A percentile compares a stretch with the other conserved stretches of the same genome.
These are phyloP conservation scores for Corrigiola litoralis DNA, from an alignment of 179 eudicot species.

Conservation along the genomic window DNA sequence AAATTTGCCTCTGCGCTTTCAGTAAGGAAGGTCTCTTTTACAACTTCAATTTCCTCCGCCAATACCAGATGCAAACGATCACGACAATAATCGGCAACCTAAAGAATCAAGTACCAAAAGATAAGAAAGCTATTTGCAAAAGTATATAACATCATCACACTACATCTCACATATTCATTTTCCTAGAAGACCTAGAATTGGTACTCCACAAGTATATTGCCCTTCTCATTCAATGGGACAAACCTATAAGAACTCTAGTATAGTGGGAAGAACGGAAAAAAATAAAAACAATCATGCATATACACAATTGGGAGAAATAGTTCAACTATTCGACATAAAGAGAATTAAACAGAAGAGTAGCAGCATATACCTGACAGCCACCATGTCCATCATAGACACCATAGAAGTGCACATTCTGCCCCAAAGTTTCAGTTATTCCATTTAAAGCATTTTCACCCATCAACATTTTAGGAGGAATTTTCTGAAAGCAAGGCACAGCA, in stretches of 20 bases:
- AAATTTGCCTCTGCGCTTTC: constrained; percentile 22
- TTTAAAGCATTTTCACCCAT: constrained; percentile 25
- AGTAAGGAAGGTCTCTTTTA: constrained; percentile 21
- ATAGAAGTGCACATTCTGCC: constrained; percentile 41
- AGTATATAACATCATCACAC: background rate
- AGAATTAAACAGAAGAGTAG: constrained; percentile 9
- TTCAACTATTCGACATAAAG: no score
- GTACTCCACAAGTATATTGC: background rate
- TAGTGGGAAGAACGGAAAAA: no score
- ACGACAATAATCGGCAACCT: constrained; percentile 62
- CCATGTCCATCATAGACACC: constrained; percentile 84
- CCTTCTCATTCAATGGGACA: background rate
- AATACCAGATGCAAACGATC: constrained; percentile 54
- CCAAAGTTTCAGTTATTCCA: constrained; percentile 33
- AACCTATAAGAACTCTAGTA: no score
- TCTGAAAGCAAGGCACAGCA: constrained; percentile 45
- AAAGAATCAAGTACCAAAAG: constrained; percentile 14
- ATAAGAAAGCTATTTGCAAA: background rate
- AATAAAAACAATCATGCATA: no score
- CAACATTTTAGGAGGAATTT: constrained; percentile 46
- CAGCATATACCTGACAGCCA: constrained; percentile 50
- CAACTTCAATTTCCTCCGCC: constrained; percentile 43
- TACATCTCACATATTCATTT: background rate
- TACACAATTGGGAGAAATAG: no score
- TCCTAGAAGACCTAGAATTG: background rate